Conservation (phyloP, 129 eudicot species). For the Arctium lappa region DNA sequence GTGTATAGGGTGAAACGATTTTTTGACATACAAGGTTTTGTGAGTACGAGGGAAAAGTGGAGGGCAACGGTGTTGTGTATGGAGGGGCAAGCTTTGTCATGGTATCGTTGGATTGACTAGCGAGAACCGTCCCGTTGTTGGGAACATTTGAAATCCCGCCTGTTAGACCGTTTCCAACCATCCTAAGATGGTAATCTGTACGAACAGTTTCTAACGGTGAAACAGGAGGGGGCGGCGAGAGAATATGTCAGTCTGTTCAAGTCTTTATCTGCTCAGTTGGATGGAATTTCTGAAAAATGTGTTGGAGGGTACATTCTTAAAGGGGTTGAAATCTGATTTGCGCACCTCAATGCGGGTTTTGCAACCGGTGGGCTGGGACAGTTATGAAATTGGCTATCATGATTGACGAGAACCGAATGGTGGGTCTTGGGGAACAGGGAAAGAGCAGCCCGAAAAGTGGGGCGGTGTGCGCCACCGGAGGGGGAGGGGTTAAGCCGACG, state of each 20-base stretch:
- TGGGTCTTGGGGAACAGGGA: too few species aligned
- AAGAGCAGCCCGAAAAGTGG: too few species aligned
- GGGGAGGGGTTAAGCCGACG: too few species aligned
- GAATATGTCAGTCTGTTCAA: background rate
- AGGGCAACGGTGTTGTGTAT: background rate
- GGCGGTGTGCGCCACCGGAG: too few species aligned
- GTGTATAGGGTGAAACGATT: background rate
- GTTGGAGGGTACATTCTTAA: background rate
- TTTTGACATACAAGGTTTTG: background rate
- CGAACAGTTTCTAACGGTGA: background rate
- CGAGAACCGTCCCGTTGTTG: background rate
- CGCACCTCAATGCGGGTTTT: background rate
- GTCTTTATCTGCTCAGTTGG: background rate
- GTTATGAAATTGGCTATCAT: background rate
- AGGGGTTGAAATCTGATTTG: background rate
- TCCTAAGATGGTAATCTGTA: background rate
- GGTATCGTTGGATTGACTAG: background rate
- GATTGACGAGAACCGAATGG: background rate
- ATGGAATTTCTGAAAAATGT: background rate
- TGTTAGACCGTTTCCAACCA: background rate
- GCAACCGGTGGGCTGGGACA: background rate
- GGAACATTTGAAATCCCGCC: background rate
- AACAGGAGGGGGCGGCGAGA: background rate
- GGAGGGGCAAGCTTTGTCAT: background rate
- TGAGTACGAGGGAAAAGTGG: background rate